Evolutionary conservation across 352 stramenopile species (phyloP).

Genomic region (Phytophthora nicotianae): DNA sequence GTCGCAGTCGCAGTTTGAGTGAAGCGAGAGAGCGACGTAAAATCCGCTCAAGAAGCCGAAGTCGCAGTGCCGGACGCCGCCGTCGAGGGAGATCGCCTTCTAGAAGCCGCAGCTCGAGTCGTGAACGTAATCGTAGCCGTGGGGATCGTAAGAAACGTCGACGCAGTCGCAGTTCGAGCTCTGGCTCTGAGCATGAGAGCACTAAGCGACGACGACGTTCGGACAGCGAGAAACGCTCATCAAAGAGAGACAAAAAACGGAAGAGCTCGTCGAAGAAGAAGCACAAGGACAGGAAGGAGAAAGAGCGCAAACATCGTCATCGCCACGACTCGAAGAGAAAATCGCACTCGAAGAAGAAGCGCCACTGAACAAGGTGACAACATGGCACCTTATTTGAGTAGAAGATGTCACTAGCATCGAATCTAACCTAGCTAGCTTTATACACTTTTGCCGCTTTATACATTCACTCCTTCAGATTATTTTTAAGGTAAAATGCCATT

Average conservation of each 20-base stretch:
- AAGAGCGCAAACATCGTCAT: constrained; percentile 44
- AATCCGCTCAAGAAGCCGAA: constrained; percentile 21
- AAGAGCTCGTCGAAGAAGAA: constrained; percentile 42
- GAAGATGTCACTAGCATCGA: constrained; percentile 9
- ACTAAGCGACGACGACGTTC: constrained; percentile 25
- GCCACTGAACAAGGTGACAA: constrained; percentile 20
- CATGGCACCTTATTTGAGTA: constrained; percentile 6
- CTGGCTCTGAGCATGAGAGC: constrained; percentile 14
- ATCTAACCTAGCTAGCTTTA: constrained; percentile 14
- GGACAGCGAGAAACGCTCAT: constrained; percentile 21
- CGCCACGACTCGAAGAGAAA: constrained; percentile 31
- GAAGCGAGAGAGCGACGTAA: constrained; percentile 19
- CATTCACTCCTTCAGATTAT: background rate
- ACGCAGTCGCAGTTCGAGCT: constrained; percentile 28
- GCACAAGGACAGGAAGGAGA: constrained; percentile 56
- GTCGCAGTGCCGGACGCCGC: constrained; percentile 18
- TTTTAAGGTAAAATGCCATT: constrained; percentile 76
- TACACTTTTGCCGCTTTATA: constrained; percentile 10
- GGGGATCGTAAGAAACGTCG: constrained; percentile 23
- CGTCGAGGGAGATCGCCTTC: constrained; percentile 22
- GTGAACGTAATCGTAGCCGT: constrained; percentile 12
- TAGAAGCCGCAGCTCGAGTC: constrained; percentile 32
- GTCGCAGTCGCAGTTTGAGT: constrained; percentile 39
- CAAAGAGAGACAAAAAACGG: constrained; percentile 44
- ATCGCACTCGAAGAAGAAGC: constrained; percentile 30